A percentile compares a stretch with the other conserved stretches of the same genome.
These are phyloP conservation scores for Spiraea crenata DNA, from an alignment of 331 rosid genomes.

Conservation along the genomic window DNA sequence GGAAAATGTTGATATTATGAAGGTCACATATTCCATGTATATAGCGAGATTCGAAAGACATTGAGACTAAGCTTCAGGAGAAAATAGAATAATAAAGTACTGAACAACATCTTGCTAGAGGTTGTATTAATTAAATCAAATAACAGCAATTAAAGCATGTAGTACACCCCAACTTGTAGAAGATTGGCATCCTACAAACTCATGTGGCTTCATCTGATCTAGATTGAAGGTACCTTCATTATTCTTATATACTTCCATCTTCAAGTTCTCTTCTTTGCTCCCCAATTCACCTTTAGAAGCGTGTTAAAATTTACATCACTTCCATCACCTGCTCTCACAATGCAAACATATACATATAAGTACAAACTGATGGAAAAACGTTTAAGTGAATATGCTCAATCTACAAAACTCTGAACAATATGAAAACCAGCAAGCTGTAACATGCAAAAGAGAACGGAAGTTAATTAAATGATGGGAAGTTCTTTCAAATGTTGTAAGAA, in stretches of 20 bases:
- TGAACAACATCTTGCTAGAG: background rate
- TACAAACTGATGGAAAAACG: too few relatives aligned
- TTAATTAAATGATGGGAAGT: background rate
- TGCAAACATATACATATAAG: background rate
- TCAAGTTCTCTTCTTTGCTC: slow-evolving; percentile 64
- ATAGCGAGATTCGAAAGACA: background rate
- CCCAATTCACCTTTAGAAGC: slow-evolving; percentile 67
- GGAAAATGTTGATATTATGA: background rate
- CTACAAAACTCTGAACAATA: background rate
- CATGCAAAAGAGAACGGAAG: background rate
- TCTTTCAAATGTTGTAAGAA: background rate
- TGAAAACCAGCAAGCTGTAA: background rate
- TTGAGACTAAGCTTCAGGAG: background rate
- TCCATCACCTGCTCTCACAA: slow-evolving; percentile 53
- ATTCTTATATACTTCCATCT: slow-evolving; percentile 70
- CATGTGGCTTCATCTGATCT: slow-evolving; percentile 52
- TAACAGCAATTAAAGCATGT: background rate
- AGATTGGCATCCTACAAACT: background rate
- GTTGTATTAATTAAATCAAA: background rate
- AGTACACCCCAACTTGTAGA: background rate
- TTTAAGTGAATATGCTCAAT: too few relatives aligned
- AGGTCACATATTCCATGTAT: background rate
- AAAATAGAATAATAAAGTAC: background rate
- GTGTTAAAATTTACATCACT: slow-evolving; percentile 56
- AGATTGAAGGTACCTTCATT: slow-evolving; percentile 60